phyloP scores from a whole-genome alignment of 2,329 filamentous ascomycete genomes.

The Alternaria brassicae region DNA sequence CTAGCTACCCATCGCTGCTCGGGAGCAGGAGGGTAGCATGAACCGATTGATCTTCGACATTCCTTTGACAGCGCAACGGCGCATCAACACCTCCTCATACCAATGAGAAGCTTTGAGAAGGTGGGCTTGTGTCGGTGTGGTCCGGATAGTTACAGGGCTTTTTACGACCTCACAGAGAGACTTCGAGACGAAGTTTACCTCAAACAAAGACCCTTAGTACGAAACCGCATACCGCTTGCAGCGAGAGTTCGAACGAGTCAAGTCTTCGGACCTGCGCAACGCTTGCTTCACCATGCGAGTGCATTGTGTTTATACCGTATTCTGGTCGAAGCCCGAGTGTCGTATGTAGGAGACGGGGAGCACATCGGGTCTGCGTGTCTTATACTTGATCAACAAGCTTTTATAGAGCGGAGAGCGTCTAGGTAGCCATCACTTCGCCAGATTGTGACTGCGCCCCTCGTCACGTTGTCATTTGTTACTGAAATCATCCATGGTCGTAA shows the following conservation, averaged over 20 bases:
- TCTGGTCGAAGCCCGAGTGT: not conserved
- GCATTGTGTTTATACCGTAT: not conserved
- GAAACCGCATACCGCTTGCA: no score
- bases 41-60: constrained; percentile 35
- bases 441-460: not conserved
- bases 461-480: not conserved
- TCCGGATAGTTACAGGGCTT: not conserved
- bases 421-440: not conserved
- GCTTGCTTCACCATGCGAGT: not conserved
- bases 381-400: not conserved
- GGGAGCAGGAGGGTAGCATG: constrained; percentile 27
- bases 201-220: not conserved
- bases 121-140: constrained; percentile 17
- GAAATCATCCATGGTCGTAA: not conserved
- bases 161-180: no score
- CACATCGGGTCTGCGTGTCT: not conserved
- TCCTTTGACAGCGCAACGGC: constrained; percentile 13
- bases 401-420: not conserved
- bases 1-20: constrained; percentile 27
- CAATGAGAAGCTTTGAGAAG: constrained; percentile 31
- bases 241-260: not conserved
- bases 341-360: not conserved
- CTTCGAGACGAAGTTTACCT: not conserved
- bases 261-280: not conserved
- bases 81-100: constrained; percentile 27